phyloP scores from a whole-genome alignment of 805 yeast genomes.

The Brettanomyces bruxellensis region DNA sequence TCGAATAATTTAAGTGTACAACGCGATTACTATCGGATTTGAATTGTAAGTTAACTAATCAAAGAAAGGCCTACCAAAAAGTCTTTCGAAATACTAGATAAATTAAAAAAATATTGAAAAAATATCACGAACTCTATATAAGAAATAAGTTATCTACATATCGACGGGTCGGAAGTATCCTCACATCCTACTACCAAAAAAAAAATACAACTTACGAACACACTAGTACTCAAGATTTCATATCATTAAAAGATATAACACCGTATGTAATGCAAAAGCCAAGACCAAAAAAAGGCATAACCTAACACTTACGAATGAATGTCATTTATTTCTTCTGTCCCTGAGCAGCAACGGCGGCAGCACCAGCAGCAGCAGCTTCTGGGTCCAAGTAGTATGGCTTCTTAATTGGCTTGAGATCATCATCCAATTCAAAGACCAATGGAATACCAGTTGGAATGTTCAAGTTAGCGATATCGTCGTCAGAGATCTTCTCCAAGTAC shows the following conservation, averaged over 20 bases:
- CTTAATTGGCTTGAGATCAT: conserved; percentile 78
- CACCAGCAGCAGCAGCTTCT: conserved; percentile 99
- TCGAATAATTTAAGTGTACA: no score
- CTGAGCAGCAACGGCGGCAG: conserved; percentile 98
- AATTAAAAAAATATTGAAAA: no score
- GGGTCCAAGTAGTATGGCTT: conserved; percentile 96
- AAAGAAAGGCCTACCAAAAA: no score
- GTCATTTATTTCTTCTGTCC: conserved; percentile 53
- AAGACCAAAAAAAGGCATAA: no score
- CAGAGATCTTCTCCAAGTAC: conserved; percentile 90
- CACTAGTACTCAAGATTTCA: background rate
- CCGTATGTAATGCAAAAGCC: background rate
- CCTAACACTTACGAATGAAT: no score
- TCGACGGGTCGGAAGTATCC: no score
- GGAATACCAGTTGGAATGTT: conserved; percentile 99
- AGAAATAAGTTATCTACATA: no score
- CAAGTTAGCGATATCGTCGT: conserved; percentile 83
- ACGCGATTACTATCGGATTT: no score
- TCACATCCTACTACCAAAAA: no score
- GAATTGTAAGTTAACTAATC: no score
- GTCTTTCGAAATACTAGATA: no score
- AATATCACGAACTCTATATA: no score
- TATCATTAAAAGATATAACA: background rate
- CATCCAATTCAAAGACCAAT: conserved; percentile 91
- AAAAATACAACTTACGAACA: background rate